Conservation (phyloP, 345 rosid genomes). For the Punica granatum region DNA sequence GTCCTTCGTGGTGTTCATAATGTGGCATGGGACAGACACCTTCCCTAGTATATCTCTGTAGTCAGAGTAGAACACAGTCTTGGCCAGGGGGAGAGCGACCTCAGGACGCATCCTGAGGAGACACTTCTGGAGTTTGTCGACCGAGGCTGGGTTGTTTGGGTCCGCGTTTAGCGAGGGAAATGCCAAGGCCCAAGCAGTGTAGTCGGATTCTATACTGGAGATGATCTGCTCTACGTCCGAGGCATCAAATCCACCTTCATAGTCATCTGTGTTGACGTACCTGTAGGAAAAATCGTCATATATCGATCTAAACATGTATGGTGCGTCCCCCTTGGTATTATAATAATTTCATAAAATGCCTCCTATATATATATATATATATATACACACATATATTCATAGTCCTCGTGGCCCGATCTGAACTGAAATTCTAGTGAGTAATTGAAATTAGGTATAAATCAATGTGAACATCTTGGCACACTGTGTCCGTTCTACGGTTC, state of each 20-base stretch:
- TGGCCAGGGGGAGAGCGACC: conserved; percentile 5
- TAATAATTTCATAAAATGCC: no score
- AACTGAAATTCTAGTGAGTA: no score
- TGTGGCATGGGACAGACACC: conserved; percentile 9
- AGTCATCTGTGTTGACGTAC: conserved; percentile 12
- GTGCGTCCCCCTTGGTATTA: no score
- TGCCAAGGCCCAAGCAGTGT: conserved; percentile 6
- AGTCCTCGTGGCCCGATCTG: no score
- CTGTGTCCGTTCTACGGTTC: no score
- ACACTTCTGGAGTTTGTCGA: conserved; percentile 3
- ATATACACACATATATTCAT: no score
- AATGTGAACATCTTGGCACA: no score
- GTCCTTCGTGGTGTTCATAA: conserved; percentile 12
- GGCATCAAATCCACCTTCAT: conserved; percentile 16
- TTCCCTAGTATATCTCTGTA: conserved; percentile 10
- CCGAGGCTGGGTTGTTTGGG: conserved; percentile 9
- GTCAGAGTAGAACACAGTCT: conserved; percentile 10
- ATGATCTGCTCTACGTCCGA: conserved; percentile 8
- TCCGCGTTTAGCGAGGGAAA: conserved; percentile 6
- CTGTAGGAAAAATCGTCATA: background rate
- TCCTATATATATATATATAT: no score
- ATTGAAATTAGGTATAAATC: no score
- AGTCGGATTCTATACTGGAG: conserved; percentile 11
- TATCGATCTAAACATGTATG: no score
- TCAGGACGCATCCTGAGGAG: conserved; percentile 13